Evolutionary conservation across 225 moss, liverwort and hornwort genomes (phyloP).

Genomic region (Pseudisothecium myosuroides): DNA sequence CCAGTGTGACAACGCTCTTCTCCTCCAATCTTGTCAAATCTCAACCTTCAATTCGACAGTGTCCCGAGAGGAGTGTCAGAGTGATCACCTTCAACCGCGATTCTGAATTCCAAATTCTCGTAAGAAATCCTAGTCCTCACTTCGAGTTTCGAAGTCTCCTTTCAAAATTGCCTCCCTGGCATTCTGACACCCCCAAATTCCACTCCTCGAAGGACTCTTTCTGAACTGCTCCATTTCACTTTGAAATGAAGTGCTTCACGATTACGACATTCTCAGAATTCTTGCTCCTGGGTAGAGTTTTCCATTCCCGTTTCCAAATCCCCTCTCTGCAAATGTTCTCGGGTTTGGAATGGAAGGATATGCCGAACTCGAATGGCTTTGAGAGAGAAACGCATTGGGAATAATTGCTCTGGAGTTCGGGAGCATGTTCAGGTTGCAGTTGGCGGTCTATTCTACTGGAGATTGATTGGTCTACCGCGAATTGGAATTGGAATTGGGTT

Average conservation of each 20-base stretch:
- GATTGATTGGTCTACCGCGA: neutral
- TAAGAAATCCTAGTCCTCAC: neutral
- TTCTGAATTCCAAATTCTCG: neutral
- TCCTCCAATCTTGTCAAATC: neutral
- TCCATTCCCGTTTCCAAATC: neutral
- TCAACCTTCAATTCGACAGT: neutral
- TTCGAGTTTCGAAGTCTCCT: neutral
- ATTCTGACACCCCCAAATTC: neutral
- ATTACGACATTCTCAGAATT: neutral
- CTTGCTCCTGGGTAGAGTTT: neutral
- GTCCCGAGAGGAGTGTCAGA: neutral
- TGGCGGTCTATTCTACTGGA: neutral
- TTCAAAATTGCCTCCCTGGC: neutral
- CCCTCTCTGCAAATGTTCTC: neutral
- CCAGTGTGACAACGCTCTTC: neutral
- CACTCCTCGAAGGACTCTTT: neutral
- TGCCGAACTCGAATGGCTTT: neutral
- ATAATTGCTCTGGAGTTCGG: neutral
- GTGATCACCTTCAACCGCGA: neutral
- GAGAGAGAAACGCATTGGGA: neutral
- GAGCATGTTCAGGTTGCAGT: neutral
- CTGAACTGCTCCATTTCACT: neutral
- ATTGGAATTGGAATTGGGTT: neutral
- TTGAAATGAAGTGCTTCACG: neutral
- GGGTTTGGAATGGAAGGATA: neutral